phyloP scores from a whole-genome alignment of 2,329 filamentous ascomycete genomes.

The Diaporthe sp. region DNA sequence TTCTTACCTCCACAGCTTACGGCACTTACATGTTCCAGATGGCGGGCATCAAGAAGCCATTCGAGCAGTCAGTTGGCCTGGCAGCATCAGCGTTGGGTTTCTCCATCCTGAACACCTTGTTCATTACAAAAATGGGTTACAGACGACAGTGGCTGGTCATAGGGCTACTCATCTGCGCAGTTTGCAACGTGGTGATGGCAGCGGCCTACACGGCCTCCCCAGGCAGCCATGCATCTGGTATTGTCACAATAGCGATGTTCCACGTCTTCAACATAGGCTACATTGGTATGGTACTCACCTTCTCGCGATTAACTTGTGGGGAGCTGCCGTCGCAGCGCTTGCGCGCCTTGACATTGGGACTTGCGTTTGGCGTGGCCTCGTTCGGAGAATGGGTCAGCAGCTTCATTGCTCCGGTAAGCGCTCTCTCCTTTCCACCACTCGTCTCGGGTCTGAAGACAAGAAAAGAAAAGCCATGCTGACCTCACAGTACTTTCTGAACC shows the following conservation, averaged over 20 bases:
- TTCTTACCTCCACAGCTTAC: not conserved
- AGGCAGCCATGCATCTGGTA: not conserved
- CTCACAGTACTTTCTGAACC: constrained; percentile 10
- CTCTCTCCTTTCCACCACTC: not conserved
- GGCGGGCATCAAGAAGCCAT: not conserved
- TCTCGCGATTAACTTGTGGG: not conserved
- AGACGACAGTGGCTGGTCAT: constrained; percentile 6
- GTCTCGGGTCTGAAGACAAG: too few species aligned
- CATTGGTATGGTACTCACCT: not conserved
- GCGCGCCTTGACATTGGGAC: not conserved
- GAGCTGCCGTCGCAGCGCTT: constrained; percentile 20
- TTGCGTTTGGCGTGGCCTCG: not conserved
- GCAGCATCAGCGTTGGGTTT: constrained; percentile 2
- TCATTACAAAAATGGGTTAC: constrained; percentile 15
- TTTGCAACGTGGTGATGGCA: constrained; percentile 24
- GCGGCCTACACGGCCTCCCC: not conserved
- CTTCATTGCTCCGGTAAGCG: constrained; percentile 14
- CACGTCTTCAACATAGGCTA: constrained; percentile 16
- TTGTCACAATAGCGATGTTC: constrained; percentile 11
- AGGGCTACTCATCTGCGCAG: not conserved
- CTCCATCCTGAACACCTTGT: not conserved
- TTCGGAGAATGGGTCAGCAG: not conserved
- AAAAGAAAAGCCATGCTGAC: not conserved
- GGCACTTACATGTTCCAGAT: constrained; percentile 29
- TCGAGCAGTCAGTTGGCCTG: not conserved